phyloP scores from a whole-genome alignment of 805 yeast species.

The Wickerhamiella lipophila region DNA sequence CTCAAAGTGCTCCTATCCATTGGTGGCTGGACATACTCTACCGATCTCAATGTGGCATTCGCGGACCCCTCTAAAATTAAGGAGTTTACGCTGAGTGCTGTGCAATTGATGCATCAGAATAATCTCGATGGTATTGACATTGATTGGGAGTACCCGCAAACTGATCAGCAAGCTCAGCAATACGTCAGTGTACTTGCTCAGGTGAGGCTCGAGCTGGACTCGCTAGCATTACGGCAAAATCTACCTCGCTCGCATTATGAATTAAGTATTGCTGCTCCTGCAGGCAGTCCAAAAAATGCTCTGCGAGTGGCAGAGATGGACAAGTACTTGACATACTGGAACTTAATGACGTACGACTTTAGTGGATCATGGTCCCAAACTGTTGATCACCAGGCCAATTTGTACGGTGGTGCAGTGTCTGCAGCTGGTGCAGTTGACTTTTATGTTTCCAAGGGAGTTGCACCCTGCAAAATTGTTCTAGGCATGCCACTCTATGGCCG shows the following conservation, averaged over 20 bases:
- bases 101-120: slow-evolving; percentile 36
- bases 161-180: slow-evolving; percentile 33
- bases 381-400: slow-evolving; percentile 60
- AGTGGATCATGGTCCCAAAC: slow-evolving; percentile 59
- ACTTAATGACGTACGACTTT: slow-evolving; percentile 86
- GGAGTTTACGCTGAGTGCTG: slow-evolving; percentile 40
- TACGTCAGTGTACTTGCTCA: slow-evolving; percentile 35
- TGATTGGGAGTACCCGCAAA: slow-evolving; percentile 85
- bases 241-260: slow-evolving; percentile 29
- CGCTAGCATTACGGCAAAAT: slow-evolving; percentile 27
- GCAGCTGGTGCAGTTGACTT: slow-evolving; percentile 38
- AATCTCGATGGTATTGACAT: slow-evolving; percentile 85
- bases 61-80: slow-evolving; percentile 31
- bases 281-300: slow-evolving; percentile 34
- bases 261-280: slow-evolving; percentile 70
- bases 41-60: slow-evolving; percentile 36
- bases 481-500: slow-evolving; percentile 88
- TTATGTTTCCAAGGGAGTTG: slow-evolving; percentile 35
- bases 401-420: slow-evolving; percentile 38
- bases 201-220: slow-evolving; percentile 33
- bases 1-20: slow-evolving; percentile 57
- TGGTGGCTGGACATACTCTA: slow-evolving; percentile 64
- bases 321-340: slow-evolving; percentile 52
- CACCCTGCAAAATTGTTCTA: slow-evolving; percentile 43
- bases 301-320: slow-evolving; percentile 46